Percentiles rank a stretch among this genome's conserved stretches.
These are phyloP conservation scores for Hypoxylon cercidicola DNA, from an alignment of 495 filamentous ascomycete genomes.

Conservation along the genomic window DNA sequence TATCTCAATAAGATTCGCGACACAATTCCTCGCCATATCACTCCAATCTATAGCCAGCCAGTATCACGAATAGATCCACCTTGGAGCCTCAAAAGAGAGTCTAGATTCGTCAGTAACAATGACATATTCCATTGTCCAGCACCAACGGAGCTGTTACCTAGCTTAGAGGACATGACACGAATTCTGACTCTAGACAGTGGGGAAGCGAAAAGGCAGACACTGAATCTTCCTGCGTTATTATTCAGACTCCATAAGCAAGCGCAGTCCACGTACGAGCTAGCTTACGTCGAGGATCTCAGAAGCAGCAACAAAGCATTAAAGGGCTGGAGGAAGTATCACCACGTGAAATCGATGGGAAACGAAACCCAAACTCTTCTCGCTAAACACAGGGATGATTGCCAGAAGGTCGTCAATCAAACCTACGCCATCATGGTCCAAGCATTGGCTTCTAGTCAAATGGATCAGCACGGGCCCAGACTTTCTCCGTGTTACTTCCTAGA, in stretches of 20 bases:
- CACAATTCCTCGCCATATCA: neutral
- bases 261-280: conserved; percentile 36
- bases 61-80: neutral
- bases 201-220: neutral
- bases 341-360: neutral
- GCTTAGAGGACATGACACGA: neutral
- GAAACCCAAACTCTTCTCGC: conserved; percentile 1
- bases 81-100: neutral
- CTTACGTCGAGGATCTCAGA: conserved; percentile 41
- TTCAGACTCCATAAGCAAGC: conserved; percentile 2
- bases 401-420: conserved; percentile 8
- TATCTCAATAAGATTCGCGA: conserved; percentile 22
- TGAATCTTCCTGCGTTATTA: conserved; percentile 9
- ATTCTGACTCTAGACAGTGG: neutral
- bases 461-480: conserved; percentile 42
- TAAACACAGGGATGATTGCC: conserved; percentile 1
- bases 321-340: conserved; percentile 12
- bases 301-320: conserved; percentile 26
- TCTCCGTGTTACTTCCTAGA: conserved; percentile 51
- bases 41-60: neutral
- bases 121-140: conserved; percentile 25
- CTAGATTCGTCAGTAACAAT: conserved; percentile 8
- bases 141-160: neutral
- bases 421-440: conserved; percentile 19
- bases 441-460: neutral